Evolutionary conservation across 805 yeast species (phyloP).

Genomic region (Metschnikowia lachancei): DNA sequence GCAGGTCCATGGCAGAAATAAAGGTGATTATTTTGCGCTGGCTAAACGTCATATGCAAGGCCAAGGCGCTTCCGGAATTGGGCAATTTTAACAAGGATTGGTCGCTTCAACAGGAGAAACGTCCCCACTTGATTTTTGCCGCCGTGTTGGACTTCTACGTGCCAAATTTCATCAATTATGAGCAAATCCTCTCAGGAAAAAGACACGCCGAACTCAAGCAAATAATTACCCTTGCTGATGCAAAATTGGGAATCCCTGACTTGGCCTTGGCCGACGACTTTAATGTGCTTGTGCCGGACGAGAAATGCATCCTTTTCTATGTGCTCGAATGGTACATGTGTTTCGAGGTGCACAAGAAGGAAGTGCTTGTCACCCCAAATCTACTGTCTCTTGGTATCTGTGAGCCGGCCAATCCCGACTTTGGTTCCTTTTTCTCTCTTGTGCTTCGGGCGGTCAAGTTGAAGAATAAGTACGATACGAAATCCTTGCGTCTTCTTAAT

Average conservation of each 20-base stretch:
- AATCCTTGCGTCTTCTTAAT: conserved; percentile 29
- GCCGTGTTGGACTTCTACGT: conserved; percentile 31
- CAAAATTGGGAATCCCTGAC: conserved; percentile 47
- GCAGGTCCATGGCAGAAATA: conserved; percentile 30
- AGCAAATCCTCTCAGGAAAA: conserved; percentile 24
- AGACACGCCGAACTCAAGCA: conserved; percentile 15
- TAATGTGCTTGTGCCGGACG: conserved; percentile 51
- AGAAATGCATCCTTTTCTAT: conserved; percentile 56
- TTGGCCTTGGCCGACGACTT: conserved; percentile 57
- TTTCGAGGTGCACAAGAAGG: conserved; percentile 23
- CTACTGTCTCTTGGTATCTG: neutral
- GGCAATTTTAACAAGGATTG: conserved; percentile 55
- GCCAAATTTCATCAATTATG: conserved; percentile 21
- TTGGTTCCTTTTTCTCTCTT: conserved; percentile 8
- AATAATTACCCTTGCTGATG: conserved; percentile 44
- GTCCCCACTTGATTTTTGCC: conserved; percentile 47
- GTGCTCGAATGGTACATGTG: conserved; percentile 56
- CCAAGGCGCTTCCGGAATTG: conserved; percentile 27
- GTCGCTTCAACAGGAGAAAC: conserved; percentile 44
- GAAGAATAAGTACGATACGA: conserved; percentile 33
- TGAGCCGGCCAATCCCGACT: conserved; percentile 1
- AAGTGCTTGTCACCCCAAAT: neutral
- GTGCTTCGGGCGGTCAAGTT: conserved; percentile 17
- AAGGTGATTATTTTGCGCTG: conserved; percentile 42
- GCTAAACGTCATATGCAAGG: conserved; percentile 42